Evolutionary conservation across 1,139 yeast genomes (phyloP), one percentile per base, ranked within the genome.

Genomic region (Yamadazyma membranifaciens): DNA sequence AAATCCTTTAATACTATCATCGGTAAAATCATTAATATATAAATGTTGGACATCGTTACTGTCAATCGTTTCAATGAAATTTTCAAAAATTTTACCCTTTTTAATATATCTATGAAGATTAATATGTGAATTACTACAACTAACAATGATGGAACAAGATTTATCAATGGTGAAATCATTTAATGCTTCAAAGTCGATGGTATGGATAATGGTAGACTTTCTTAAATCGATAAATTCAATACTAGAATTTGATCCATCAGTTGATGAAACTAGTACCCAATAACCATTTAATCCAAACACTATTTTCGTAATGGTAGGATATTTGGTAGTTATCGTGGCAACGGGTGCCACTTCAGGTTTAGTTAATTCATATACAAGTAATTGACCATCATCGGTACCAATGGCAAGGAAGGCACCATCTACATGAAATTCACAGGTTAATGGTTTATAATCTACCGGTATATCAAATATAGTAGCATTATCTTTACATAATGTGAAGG

Each of bases 221-320:
- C 88, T 67, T 45, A 83, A 62, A 56, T 83, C 87, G 54, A 75
- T 67, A n/a, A 83, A 65, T 38, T 75, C 73, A n/a, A 72, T 54
- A 3, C 37, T 9, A 4, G 37, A 27, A 2, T 24, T 10, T 9
- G 68, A 42, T 5, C 39, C 40, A 1, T 39, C 49, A 11, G 46
- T 43, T 44, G 47, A 36, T 27, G 62, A 51, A 7, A 56, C 69
- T 59, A 52, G 63, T 40, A 84, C 59, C 84, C 88, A 83, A 59
- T 81, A 83, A 4, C 94, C 94, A 54, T 85, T 85, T 22, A 73
- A 65, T 7, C 85, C 83, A 63, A 85, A 85, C 36, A 59, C 55
- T 1, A 84, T 52, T 15, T 65, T 60, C 5, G 60, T 50, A 5
- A 80, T 67, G 1, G 44, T 40, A 0, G 57, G 51, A 25, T 57